A percentile compares a stretch with the other conserved stretches of the same genome.
Evolutionary conservation across 371 early-diverging fungal species (phyloP).

Genomic region (Mucor circinelloides): DNA sequence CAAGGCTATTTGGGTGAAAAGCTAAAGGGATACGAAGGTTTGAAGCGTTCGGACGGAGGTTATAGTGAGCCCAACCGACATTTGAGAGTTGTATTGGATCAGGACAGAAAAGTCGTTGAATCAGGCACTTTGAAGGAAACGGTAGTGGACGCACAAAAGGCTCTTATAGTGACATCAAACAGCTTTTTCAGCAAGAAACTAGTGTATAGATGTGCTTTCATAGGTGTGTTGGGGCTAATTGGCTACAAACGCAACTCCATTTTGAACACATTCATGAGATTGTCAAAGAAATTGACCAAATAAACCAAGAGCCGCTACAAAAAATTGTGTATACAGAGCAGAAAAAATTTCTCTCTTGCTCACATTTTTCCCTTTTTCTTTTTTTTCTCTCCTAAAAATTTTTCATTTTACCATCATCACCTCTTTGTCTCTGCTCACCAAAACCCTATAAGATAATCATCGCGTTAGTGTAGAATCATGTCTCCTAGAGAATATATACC

Average conservation of each 20-base stretch:
- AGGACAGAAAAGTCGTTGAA: slow-evolving; percentile 27
- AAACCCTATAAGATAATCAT: not conserved
- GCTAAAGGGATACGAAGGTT: slow-evolving; percentile 37
- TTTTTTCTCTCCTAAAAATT: slow-evolving; percentile 5
- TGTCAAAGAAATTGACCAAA: slow-evolving; percentile 2
- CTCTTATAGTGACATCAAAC: not conserved
- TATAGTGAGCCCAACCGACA: slow-evolving; percentile 37
- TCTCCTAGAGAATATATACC: slow-evolving; percentile 43
- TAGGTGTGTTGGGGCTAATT: not conserved
- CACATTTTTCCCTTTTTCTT: slow-evolving; percentile 5
- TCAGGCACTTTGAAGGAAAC: not conserved
- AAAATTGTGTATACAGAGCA: not conserved
- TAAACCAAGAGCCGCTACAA: not conserved
- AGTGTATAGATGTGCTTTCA: slow-evolving; percentile 1
- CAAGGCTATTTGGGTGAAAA: slow-evolving; percentile 21
- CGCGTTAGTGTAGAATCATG: slow-evolving; percentile 4
- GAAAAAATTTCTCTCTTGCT: slow-evolving; percentile 6
- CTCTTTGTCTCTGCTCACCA: not conserved
- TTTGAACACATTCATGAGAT: not conserved
- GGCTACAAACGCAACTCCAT: not conserved
- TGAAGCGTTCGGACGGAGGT: slow-evolving; percentile 30
- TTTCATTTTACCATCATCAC: not conserved
- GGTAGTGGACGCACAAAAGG: not conserved
- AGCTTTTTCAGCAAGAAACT: not conserved
- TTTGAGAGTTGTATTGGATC: slow-evolving; percentile 36